phyloP scores from a whole-genome alignment of 805 yeast genomes.

The Candida michaelii region DNA sequence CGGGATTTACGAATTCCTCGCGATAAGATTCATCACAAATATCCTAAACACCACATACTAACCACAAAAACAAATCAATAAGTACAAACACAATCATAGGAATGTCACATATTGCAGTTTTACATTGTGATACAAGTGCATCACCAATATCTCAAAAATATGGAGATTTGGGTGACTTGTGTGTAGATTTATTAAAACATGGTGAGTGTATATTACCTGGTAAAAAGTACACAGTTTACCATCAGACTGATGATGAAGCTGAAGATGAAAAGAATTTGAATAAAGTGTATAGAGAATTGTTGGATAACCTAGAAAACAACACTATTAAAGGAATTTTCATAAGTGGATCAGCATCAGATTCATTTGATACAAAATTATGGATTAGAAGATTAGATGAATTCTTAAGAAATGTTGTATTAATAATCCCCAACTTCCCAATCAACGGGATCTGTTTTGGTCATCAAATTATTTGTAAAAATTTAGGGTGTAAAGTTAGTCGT shows the following conservation, averaged over 20 bases:
- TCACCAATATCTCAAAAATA: conserved; percentile 28
- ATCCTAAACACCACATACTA: background rate
- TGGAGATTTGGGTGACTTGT: conserved; percentile 58
- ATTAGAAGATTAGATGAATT: conserved; percentile 39
- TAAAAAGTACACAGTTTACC: conserved; percentile 39
- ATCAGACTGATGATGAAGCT: conserved; percentile 19
- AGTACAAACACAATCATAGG: no score
- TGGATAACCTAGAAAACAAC: conserved; percentile 27
- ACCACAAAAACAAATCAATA: no score
- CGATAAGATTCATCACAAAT: no score
- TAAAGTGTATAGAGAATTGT: conserved; percentile 16
- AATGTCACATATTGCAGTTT: conserved; percentile 34
- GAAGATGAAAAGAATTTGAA: conserved; percentile 10
- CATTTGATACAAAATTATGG: conserved; percentile 45
- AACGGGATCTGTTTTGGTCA: conserved; percentile 88
- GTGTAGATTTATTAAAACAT: conserved; percentile 28
- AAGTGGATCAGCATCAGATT: conserved; percentile 54
- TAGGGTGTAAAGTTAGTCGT: conserved; percentile 59
- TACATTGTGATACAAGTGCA: conserved; percentile 43
- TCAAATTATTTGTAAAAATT: conserved; percentile 67
- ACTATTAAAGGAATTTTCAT: conserved; percentile 43
- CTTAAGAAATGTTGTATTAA: conserved; percentile 20
- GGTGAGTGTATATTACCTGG: conserved; percentile 17
- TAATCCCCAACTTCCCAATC: conserved; percentile 34
- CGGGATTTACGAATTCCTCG: no score